Base-by-base conservation (phyloP, 371 early-diverging fungal genomes). In the Rhizomucor pusillus region DNA sequence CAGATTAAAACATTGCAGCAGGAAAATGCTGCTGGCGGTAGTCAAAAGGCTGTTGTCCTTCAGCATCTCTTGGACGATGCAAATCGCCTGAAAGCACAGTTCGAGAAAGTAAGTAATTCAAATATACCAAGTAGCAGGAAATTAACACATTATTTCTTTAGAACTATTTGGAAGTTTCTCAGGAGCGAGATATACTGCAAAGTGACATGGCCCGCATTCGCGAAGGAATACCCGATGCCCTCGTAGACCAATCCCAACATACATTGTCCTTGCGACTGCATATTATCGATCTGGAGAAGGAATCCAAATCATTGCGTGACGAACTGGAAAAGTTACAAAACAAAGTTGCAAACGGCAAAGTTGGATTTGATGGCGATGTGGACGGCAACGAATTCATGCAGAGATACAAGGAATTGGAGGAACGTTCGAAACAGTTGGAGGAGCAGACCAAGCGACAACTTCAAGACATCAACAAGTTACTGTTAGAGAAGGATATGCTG, bases 51-150 rank as follows among this genome's bases (percentile, higher is more conserved):
- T 1, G 68, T 79, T 34, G 80, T 82, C 22, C 73, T 93, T 37
- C 79, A 91, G 60, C 82, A 80, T 62, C 63, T 88, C 7, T 66
- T 93, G 50, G 86, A 85, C 4, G 91, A 92, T 52, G 81, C 88
- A 5, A 86, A 84, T 35, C 82, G 82, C 24, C 65, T 84, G 52
- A 87, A 87, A 58, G 63, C 67, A 36, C 86, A 87, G 66, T 87
- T 86, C 48, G 90, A 90, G 65, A 76, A 81, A 69, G 79, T 78
- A 29, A 3, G 7, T 29, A 29, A n/a, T n/a, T n/a, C n/a, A n/a
- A n/a, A n/a, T n/a, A n/a, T n/a, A n/a, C n/a, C n/a, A n/a, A n/a
- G n/a, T n/a, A n/a, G n/a, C n/a, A n/a, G n/a, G n/a, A 29, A 29
- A 7, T 29, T 29, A 29, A 29, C 29, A 29, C 29, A 29, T 7